phyloP scores from a whole-genome alignment of 371 early-diverging fungal genomes.

The Mortierella sp. region DNA sequence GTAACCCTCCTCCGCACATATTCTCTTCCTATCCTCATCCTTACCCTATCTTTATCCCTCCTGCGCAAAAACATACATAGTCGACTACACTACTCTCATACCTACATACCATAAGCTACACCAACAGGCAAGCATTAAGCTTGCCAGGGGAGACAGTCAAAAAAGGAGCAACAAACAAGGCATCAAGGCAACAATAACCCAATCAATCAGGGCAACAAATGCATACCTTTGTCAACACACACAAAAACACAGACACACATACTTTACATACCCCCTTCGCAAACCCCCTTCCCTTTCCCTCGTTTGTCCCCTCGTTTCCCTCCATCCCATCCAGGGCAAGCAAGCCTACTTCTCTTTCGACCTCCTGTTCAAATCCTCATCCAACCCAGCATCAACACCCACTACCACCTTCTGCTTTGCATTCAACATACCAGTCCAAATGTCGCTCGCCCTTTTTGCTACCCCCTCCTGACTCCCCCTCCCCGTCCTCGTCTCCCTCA shows the following conservation, averaged over 20 bases:
- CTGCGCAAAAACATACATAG: not conserved
- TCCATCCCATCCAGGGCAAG: slow-evolving; percentile 3
- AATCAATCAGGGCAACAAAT: not conserved
- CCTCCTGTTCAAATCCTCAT: too few relatives aligned
- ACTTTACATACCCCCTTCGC: slow-evolving; percentile 4
- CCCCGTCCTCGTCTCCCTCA: not conserved
- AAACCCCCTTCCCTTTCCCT: not conserved
- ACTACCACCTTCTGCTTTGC: not conserved
- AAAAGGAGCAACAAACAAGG: not conserved
- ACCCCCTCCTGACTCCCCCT: not conserved
- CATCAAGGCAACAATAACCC: not conserved
- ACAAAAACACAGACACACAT: not conserved
- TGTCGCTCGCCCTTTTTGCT: not conserved
- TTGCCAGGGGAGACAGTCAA: too few relatives aligned
- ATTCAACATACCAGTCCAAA: not conserved
- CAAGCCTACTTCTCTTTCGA: not conserved
- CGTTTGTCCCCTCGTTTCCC: not conserved
- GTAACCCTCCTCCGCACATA: not conserved
- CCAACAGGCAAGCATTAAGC: too few relatives aligned
- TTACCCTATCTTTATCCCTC: too few relatives aligned
- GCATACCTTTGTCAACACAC: not conserved
- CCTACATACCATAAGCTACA: too few relatives aligned
- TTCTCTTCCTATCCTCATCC: not conserved
- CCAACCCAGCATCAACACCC: slow-evolving; percentile 4
- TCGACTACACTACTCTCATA: too few relatives aligned